phyloP scores from a whole-genome alignment of 1,284 basidiomycete genomes.

The Rhodotorula sp. region DNA sequence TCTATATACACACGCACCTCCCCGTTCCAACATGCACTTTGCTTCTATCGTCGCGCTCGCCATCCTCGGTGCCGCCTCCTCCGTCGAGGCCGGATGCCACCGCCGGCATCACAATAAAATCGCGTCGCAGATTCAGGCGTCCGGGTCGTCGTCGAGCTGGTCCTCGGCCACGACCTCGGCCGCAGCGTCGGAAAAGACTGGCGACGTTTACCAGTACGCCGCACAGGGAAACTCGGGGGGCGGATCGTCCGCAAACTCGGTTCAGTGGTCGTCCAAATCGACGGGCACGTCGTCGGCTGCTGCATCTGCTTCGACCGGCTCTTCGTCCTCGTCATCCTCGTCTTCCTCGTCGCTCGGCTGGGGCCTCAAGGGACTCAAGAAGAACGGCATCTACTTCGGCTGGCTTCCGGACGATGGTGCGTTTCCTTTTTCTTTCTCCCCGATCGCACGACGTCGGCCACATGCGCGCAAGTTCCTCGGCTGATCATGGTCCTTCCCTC shows the following conservation, averaged over 20 bases:
- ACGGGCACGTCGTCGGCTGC: slow-evolving; percentile 8
- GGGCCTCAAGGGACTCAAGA: slow-evolving; percentile 35
- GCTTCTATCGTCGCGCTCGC: slow-evolving; percentile 10
- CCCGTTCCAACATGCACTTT: slow-evolving; percentile 16
- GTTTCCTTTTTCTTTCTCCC: not conserved
- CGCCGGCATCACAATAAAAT: slow-evolving; percentile 27
- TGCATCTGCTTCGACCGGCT: slow-evolving; percentile 9
- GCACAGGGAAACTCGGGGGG: not conserved
- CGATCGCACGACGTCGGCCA: not conserved
- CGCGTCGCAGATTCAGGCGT: not conserved
- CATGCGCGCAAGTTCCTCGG: not conserved
- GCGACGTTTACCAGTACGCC: slow-evolving; percentile 5
- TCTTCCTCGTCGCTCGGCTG: slow-evolving; percentile 19
- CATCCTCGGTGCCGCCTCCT: slow-evolving; percentile 17
- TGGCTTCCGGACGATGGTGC: slow-evolving; percentile 44
- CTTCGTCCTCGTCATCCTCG: slow-evolving; percentile 16
- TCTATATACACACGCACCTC: not conserved
- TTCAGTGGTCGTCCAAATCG: not conserved
- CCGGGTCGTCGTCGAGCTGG: slow-evolving; percentile 14
- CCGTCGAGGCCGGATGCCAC: slow-evolving; percentile 25
- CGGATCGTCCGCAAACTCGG: not conserved
- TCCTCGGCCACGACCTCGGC: slow-evolving; percentile 1
- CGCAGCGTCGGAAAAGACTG: slow-evolving; percentile 1
- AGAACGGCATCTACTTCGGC: slow-evolving; percentile 43
- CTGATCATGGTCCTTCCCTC: too few relatives aligned